Conservation (phyloP, 2,329 filamentous ascomycete species). For the Xenosphaeropsis pyriputrescens region DNA sequence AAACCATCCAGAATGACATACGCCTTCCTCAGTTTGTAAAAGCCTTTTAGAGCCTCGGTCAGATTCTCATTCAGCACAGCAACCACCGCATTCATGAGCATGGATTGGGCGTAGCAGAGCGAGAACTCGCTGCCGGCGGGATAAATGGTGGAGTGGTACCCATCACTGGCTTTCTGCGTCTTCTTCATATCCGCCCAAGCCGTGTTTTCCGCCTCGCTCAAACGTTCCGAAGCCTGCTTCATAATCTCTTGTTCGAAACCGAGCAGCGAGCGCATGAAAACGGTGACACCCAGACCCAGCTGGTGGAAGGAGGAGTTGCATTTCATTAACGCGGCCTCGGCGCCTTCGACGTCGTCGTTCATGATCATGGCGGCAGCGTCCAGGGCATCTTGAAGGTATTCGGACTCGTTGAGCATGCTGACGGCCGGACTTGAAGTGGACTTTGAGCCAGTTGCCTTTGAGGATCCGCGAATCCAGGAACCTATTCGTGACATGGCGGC, state of each 20-base stretch:
- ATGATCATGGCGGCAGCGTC: constrained; percentile 59
- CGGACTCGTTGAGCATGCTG: constrained; percentile 26
- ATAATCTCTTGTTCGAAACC: constrained; percentile 90
- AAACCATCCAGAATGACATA: constrained; percentile 72
- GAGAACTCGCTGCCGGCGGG: constrained; percentile 76
- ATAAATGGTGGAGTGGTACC: constrained; percentile 47
- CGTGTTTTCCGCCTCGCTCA: constrained; percentile 62
- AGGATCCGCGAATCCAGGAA: constrained; percentile 4
- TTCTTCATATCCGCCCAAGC: constrained; percentile 65
- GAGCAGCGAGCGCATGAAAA: constrained; percentile 73
- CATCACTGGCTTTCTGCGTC: constrained; percentile 49
- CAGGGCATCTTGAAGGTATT: constrained; percentile 45
- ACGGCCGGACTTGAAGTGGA: no score
- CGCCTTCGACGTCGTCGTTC: constrained; percentile 79
- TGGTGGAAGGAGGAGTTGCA: constrained; percentile 78
- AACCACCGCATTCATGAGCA: constrained; percentile 80
- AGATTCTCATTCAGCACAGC: constrained; percentile 85
- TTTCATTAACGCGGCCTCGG: constrained; percentile 56
- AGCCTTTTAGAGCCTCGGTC: constrained; percentile 80
- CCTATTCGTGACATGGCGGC: not conserved
- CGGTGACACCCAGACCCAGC: constrained; percentile 66
- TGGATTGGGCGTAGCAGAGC: constrained; percentile 69
- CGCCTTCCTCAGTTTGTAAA: constrained; percentile 84
- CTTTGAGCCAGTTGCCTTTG: constrained; percentile 7
- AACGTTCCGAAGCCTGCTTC: constrained; percentile 59